Base-by-base conservation (phyloP, 805 yeast species). In the Debaryomyces tyrocola region DNA sequence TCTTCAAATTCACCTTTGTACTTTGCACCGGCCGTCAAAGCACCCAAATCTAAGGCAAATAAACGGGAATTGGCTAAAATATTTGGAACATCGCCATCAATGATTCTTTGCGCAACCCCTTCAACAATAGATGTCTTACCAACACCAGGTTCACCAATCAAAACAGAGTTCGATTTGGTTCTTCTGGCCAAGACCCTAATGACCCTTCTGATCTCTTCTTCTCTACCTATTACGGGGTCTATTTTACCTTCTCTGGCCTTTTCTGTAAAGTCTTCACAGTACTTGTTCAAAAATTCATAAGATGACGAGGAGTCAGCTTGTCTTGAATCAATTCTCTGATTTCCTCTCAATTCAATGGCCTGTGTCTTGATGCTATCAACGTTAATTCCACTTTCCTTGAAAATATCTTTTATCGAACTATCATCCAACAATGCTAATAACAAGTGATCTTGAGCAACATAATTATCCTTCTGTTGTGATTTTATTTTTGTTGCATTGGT, bases 1-100 rank as follows among this genome's bases (percentile, higher is more conserved):
- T 94, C 99, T 75, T 94, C 99, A 61, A 92, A 94, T 64, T 94
- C 99, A 71, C 99, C 99, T 68, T 92, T 96, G 70, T 90, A 91
- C 65, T 94, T 94, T 48, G 99, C 98, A 70, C 99, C 99, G 6
- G 99, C 99, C 51, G 96, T 92, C 59, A 94, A 79, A 1, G 98
- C 96, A 52, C 99, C 99, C 55, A 94, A 76, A 67, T 94, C 99
- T 51, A 94, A 77, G 14, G 97, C 87, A 64, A 85, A 92, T 46
- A 94, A 75, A 52, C 85, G 83, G 53, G 96, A 84, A 48, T 83
- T 83, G 50, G 87, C 87, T 54, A 94, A 75, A 52, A 92, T 89
- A 20, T 83, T 80, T 37, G 99, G 99, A 12, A 94, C 96, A 68
- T 94, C 99, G 53, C 88, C 88, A 61, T 94, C 97, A 49, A 94